These are phyloP conservation scores for Grigorovia yakushimaensis DNA, from an alignment of 805 yeast species.

Conservation along the genomic window DNA sequence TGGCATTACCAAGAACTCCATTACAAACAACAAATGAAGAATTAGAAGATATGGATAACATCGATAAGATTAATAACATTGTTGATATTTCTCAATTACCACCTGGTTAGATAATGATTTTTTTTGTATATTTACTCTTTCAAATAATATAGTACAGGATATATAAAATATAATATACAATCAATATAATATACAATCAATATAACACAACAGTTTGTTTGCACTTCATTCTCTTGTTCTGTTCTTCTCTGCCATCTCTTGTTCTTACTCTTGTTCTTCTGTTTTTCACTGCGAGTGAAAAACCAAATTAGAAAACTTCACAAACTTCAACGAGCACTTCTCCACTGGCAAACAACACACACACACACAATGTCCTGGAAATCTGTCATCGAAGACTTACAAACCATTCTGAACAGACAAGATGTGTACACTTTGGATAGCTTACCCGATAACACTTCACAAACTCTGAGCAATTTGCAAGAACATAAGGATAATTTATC, in stretches of 20 bases:
- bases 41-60: conserved; percentile 45
- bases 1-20: conserved; percentile 96
- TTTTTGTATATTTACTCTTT: too few relatives aligned
- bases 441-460: neutral
- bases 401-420: conserved; percentile 31
- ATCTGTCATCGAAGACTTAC: conserved; percentile 27
- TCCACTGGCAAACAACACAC: too few relatives aligned
- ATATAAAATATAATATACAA: too few relatives aligned
- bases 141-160: too few relatives aligned
- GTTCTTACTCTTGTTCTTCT: too few relatives aligned
- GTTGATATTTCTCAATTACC: conserved; percentile 89
- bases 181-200: too few relatives aligned
- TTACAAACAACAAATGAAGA: conserved; percentile 46
- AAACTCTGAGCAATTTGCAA: neutral
- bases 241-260: too few relatives aligned
- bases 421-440: neutral
- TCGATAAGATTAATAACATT: conserved; percentile 42
- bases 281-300: too few relatives aligned
- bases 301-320: too few relatives aligned
- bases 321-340: too few relatives aligned
- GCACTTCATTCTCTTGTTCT: too few relatives aligned
- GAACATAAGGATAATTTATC: conserved; percentile 6
- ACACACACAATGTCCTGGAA: neutral
- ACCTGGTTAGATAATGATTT: conserved; percentile 62
- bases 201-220: too few relatives aligned